Base-by-base conservation (phyloP, 352 stramenopile species). In the Phytophthora pluvialis region DNA sequence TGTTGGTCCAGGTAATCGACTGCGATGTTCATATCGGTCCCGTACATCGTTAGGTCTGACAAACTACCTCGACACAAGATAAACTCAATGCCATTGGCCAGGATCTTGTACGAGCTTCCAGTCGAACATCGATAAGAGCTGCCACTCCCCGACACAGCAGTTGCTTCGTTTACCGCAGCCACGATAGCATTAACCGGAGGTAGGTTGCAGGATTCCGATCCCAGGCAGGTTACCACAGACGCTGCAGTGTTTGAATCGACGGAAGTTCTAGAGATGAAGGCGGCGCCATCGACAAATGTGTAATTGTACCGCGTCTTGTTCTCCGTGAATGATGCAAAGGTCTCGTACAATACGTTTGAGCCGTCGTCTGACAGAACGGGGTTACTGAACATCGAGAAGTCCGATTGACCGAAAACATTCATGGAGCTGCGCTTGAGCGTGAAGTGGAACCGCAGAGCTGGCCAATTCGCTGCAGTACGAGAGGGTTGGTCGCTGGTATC, bases 401-500 rank as follows among this genome's bases (percentile, higher is more conserved):
- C 16, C 5, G 71, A 63, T 9, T 66, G 10, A 3, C 72, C 72
- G 15, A 69, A 45, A 2, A 78, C 26, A 12, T 38, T 39, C 74
- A 83, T 79, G 13, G 67, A 64, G 28, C 15, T 56, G 15, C 72
- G 69, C 49, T 80, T 80, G 55, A 78, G 42, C 0, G 40, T 73
- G 46, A 80, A 67, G 3, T 68, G 57, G 26, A 83, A 53, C 4
- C 36, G 47, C 2, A 83, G 45, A 6, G 57, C 64, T 21, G 68
- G 68, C 42, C 65, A 70, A 44, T 63, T 26, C 21, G 40, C 44
- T 40, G 21, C 26, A 51, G 50, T 51, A 9, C 21, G 21, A 21
- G 21, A 21, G 21, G 21, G 21, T 21, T 21, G 21, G 21, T 21
- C 21, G 21, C 21, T 21, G 21, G 21, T 21, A 21, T 21, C 21